Conservation (phyloP, 768 basidiomycete genomes). For the Amanita molliuscula region DNA sequence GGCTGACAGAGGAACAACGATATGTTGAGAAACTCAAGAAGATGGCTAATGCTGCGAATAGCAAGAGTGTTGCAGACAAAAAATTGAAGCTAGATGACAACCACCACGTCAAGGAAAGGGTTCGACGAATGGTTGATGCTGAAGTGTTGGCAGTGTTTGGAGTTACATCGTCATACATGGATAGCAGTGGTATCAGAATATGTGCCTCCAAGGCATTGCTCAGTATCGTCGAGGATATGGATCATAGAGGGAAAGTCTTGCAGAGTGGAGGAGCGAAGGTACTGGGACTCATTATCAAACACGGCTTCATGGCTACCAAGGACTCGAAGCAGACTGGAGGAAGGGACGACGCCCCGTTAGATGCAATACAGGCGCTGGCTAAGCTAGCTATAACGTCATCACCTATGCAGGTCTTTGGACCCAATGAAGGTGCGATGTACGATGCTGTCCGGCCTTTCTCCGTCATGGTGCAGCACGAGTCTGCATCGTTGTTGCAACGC, state of each 20-base stretch:
- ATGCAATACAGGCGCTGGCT: conserved; percentile 79
- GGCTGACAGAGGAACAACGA: conserved; percentile 67
- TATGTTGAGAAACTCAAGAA: conserved; percentile 72
- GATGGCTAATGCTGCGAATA: conserved; percentile 46
- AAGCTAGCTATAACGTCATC: conserved; percentile 90
- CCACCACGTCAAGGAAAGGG: conserved; percentile 50
- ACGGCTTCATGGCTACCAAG: conserved; percentile 23
- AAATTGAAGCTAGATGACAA: conserved; percentile 49
- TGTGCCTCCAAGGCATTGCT: conserved; percentile 54
- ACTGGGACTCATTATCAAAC: conserved; percentile 45
- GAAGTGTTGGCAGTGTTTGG: conserved; percentile 59
- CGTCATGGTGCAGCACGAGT: conserved; percentile 56
- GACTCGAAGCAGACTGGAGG: conserved; percentile 15
- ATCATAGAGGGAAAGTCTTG: conserved; percentile 66
- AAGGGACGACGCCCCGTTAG: conserved; percentile 36
- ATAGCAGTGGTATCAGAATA: conserved; percentile 55
- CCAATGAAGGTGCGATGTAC: conserved; percentile 62
- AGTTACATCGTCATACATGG: conserved; percentile 40
- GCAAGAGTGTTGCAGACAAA: conserved; percentile 21
- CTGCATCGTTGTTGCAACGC: conserved; percentile 65
- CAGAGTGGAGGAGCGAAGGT: conserved; percentile 73
- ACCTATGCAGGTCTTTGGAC: conserved; percentile 86
- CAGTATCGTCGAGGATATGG: conserved; percentile 66
- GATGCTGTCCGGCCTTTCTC: conserved; percentile 82
- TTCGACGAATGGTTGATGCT: conserved; percentile 43